phyloP scores from a whole-genome alignment of 371 early-diverging fungal genomes.

The Mortierella sp. region DNA sequence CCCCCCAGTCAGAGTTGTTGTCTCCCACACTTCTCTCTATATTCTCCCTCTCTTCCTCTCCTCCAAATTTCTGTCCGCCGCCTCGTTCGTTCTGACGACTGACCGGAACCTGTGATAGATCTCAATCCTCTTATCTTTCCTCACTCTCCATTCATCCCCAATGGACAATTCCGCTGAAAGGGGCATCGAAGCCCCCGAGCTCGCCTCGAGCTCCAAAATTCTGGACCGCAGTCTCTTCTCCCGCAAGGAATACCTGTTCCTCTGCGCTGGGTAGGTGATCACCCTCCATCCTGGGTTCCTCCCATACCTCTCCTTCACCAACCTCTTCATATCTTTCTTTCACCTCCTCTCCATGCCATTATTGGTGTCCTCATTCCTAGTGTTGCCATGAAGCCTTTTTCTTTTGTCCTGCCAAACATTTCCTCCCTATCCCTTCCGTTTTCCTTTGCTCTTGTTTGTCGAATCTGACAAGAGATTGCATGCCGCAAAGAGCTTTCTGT shows the following conservation, averaged over 20 bases:
- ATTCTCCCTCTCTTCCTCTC: background rate
- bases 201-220: background rate
- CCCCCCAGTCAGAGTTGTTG: background rate
- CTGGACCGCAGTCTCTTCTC: constrained; percentile 27
- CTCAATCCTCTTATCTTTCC: background rate
- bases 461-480: background rate
- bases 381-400: background rate
- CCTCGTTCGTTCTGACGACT: no score
- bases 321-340: background rate
- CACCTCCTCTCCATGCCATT: background rate
- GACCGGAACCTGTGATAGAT: no score
- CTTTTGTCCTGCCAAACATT: background rate
- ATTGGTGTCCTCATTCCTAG: background rate
- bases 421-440: background rate
- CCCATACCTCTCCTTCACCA: background rate
- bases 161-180: background rate
- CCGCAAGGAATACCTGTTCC: constrained; percentile 26
- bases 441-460: background rate
- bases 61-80: background rate
- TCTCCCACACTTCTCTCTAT: background rate
- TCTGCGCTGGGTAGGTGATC: constrained; percentile 24
- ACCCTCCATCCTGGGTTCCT: background rate
- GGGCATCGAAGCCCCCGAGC: background rate
- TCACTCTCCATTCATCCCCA: background rate
- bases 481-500: background rate